Evolutionary conservation across 2,329 filamentous ascomycete species (phyloP).

Genomic region (Aspergillus chevalieri): DNA sequence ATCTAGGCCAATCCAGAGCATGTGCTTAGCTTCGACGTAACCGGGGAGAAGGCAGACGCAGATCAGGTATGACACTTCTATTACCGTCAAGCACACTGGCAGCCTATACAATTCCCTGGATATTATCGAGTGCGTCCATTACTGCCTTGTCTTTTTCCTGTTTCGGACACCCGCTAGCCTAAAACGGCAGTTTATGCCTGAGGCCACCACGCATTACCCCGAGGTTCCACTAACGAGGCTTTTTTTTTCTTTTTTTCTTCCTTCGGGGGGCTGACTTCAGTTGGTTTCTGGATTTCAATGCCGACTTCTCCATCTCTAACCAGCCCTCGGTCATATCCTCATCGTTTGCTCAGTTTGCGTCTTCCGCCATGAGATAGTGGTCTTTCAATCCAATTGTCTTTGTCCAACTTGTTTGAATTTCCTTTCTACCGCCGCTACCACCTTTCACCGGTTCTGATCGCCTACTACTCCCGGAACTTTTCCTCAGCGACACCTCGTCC

Average conservation of each 20-base stretch:
- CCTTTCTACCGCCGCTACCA: conserved; percentile 1
- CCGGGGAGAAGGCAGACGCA: no score
- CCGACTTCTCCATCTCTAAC: conserved; percentile 4
- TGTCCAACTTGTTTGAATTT: conserved; percentile 1
- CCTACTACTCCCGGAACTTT: neutral
- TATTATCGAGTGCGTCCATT: neutral
- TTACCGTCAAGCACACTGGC: neutral
- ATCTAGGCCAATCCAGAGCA: conserved; percentile 27
- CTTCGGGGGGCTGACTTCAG: conserved; percentile 22
- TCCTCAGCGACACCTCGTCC: conserved; percentile 3
- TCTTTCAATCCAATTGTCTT: conserved; percentile 5
- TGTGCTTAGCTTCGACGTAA: neutral
- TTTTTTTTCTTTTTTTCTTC: conserved; percentile 17
- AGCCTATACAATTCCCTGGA: neutral
- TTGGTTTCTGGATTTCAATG: conserved; percentile 15
- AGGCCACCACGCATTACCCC: conserved; percentile 12
- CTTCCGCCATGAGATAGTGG: conserved; percentile 31
- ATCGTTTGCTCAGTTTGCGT: conserved; percentile 6
- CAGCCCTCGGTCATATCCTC: neutral
- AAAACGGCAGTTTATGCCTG: conserved; percentile 15
- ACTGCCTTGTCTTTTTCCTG: neutral
- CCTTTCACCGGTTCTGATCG: conserved; percentile 2
- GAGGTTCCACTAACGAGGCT: conserved; percentile 31
- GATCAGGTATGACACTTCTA: neutral
- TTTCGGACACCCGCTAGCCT: neutral